A percentile compares a stretch with the other conserved stretches of the same genome.
Evolutionary conservation across 78 protist genomes (phyloP).

Genomic region (slime mould (Dictyostelium discoideum)): dicty_2.7 NC_007089.4:2296501-2297000

Average conservation of each 20-base stretch:
- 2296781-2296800: neutral
- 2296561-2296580: neutral
- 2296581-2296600: neutral
- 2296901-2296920: neutral
- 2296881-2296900: neutral
- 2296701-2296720: neutral
- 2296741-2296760: neutral
- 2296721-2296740: neutral
- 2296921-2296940: neutral
- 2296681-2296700: neutral
- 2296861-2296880: neutral
- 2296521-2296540: neutral
- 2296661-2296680: neutral
- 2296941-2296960: conserved; percentile 11
- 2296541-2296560: neutral
- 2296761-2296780: neutral
- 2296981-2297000: neutral
- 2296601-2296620: neutral
- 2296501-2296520: neutral
- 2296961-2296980: neutral
- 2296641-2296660: conserved; percentile 3
- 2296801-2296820: neutral
- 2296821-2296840: neutral
- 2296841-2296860: neutral
- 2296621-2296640: neutral